Evolutionary conservation across 768 basidiomycete genomes (phyloP).

Genomic region (Scleroderma citrinum): DNA sequence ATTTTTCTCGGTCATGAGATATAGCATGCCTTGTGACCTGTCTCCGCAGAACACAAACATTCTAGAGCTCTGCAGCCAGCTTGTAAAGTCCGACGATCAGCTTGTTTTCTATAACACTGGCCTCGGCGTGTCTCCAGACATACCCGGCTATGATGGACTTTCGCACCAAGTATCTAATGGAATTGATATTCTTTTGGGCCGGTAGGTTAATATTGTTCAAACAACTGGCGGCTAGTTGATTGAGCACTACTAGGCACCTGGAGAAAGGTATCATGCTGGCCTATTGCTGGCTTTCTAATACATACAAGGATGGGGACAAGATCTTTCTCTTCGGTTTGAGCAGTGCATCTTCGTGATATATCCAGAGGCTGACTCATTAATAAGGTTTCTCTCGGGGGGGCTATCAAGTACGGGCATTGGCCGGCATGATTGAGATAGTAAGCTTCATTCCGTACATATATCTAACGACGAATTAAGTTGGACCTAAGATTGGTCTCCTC

Average conservation of each 20-base stretch:
- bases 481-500: conserved; percentile 34
- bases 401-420: conserved; percentile 38
- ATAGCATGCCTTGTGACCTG: background rate
- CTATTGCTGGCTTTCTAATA: conserved; percentile 38
- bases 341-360: background rate
- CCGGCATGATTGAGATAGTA: conserved; percentile 40
- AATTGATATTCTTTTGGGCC: conserved; percentile 33
- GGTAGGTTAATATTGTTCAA: conserved; percentile 17
- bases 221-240: background rate
- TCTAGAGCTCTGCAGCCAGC: conserved; percentile 33
- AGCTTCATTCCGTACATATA: background rate
- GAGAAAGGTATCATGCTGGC: conserved; percentile 29
- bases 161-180: conserved; percentile 16
- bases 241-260: conserved; percentile 26
- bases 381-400: conserved; percentile 45
- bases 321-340: conserved; percentile 37
- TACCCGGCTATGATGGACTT: conserved; percentile 5
- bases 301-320: conserved; percentile 32
- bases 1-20: background rate
- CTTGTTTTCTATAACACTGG: conserved; percentile 39
- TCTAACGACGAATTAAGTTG: background rate
- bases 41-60: conserved; percentile 36
- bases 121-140: conserved; percentile 29
- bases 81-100: conserved; percentile 30
- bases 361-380: conserved; percentile 2